These are phyloP conservation scores for Metschnikowia arizonensis DNA, from an alignment of 805 yeast species.

Conservation along the genomic window DNA sequence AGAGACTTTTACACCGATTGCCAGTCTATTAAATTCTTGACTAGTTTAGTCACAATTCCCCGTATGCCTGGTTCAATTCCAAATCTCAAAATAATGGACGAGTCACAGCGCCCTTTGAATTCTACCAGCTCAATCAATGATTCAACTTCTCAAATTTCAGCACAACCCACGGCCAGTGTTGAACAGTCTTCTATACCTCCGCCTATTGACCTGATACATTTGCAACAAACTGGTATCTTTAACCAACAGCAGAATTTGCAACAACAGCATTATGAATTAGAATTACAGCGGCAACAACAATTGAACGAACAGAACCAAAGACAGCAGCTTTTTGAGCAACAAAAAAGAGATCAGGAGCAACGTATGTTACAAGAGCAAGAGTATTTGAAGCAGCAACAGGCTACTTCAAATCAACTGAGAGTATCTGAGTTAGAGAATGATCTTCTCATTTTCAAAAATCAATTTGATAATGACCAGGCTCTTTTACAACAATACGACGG, in stretches of 20 bases:
- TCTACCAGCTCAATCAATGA: constrained; percentile 21
- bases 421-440: constrained; percentile 82
- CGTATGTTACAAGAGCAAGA: constrained; percentile 70
- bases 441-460: constrained; percentile 66
- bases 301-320: constrained; percentile 66
- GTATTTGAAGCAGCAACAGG: constrained; percentile 59
- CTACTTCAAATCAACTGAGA: constrained; percentile 71
- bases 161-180: constrained; percentile 37
- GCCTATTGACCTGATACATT: constrained; percentile 31
- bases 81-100: constrained; percentile 47
- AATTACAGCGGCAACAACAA: constrained; percentile 60
- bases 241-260: constrained; percentile 53
- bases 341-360: constrained; percentile 64
- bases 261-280: constrained; percentile 60
- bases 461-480: constrained; percentile 80
- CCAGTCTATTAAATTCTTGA: constrained; percentile 73
- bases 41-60: constrained; percentile 79
- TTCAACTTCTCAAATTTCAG: constrained; percentile 39
- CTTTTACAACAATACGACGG: constrained; percentile 83
- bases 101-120: constrained; percentile 30
- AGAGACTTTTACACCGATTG: constrained; percentile 88
- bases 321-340: constrained; percentile 70
- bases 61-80: constrained; percentile 59
- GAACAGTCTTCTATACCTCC: constrained; percentile 38
- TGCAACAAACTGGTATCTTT: constrained; percentile 55